Percentiles rank a stretch among this genome's conserved stretches.
These are phyloP conservation scores for Plantago rigida DNA, from an alignment of 305 asterid genomes.

Conservation along the genomic window DNA sequence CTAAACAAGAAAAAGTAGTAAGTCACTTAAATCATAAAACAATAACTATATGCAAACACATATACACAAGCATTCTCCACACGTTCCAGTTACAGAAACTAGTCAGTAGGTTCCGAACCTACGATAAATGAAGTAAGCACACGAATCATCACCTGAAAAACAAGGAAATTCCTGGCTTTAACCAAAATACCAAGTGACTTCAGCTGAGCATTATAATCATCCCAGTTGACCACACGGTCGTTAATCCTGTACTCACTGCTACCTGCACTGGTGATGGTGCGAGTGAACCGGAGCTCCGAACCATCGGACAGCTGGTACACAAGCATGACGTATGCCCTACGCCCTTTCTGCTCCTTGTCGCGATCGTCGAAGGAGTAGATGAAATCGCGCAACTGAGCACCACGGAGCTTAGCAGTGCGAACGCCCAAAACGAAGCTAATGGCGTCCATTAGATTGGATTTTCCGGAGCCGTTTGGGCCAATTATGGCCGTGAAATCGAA, in stretches of 20 bases:
- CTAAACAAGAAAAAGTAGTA: neutral
- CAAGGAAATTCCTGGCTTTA: constrained; percentile 91
- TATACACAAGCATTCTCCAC: neutral
- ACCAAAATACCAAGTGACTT: constrained; percentile 81
- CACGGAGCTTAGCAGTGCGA: constrained; percentile 92
- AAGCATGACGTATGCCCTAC: constrained; percentile 70
- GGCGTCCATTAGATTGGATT: constrained; percentile 95
- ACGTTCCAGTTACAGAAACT: too few relatives aligned
- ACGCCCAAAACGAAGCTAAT: constrained; percentile 97
- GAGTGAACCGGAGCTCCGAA: constrained; percentile 60
- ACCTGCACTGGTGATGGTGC: constrained; percentile 68
- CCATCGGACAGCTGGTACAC: constrained; percentile 69
- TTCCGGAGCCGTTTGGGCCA: constrained; percentile 95
- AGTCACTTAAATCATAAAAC: neutral
- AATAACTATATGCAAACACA: neutral
- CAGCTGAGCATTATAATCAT: constrained; percentile 64
- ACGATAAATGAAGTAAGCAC: neutral
- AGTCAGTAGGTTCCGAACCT: neutral
- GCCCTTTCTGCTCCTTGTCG: constrained; percentile 77
- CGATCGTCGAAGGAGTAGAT: constrained; percentile 82
- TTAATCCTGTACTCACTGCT: constrained; percentile 79
- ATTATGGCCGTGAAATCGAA: constrained; percentile 87
- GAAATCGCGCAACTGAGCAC: constrained; percentile 77
- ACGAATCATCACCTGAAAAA: constrained; percentile 60
- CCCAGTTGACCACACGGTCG: constrained; percentile 56